Conservation (phyloP, 148 eudicot species). For the Amaranthus palmeri region DNA sequence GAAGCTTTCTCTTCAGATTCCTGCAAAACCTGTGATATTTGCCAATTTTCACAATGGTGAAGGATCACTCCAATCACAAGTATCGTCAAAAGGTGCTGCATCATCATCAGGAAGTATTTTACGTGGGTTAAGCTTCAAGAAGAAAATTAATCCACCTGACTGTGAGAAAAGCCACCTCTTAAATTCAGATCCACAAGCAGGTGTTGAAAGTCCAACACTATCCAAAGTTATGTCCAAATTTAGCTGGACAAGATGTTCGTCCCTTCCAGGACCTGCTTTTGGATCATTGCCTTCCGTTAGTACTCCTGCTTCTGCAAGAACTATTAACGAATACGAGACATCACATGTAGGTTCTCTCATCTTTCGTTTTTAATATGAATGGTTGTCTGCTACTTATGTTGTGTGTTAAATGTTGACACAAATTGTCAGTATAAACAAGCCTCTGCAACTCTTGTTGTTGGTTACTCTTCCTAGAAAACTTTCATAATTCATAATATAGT, state of each 20-base stretch:
- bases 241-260: conserved; percentile 61
- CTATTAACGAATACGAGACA: conserved; percentile 46
- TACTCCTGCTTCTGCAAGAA: conserved; percentile 69
- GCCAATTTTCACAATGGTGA: conserved; percentile 45
- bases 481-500: background rate
- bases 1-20: conserved; percentile 72
- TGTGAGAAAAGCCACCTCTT: conserved; percentile 67
- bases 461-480: background rate
- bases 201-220: conserved; percentile 45
- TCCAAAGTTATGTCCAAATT: conserved; percentile 28
- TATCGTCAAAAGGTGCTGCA: conserved; percentile 31
- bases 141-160: conserved; percentile 34
- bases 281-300: conserved; percentile 50
- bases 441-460: background rate
- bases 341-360: conserved; percentile 42
- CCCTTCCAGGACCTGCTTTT: conserved; percentile 74
- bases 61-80: conserved; percentile 38
- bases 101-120: conserved; percentile 56
- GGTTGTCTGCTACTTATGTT: background rate
- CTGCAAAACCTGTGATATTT: conserved; percentile 46
- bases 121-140: conserved; percentile 77
- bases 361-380: background rate
- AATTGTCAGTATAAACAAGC: background rate
- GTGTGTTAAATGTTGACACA: background rate
- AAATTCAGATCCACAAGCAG: conserved; percentile 36